A percentile compares a stretch with the other conserved stretches of the same genome.
Conservation (phyloP, 176 grass and related monocot species). For the Musa schizocarpa region DNA sequence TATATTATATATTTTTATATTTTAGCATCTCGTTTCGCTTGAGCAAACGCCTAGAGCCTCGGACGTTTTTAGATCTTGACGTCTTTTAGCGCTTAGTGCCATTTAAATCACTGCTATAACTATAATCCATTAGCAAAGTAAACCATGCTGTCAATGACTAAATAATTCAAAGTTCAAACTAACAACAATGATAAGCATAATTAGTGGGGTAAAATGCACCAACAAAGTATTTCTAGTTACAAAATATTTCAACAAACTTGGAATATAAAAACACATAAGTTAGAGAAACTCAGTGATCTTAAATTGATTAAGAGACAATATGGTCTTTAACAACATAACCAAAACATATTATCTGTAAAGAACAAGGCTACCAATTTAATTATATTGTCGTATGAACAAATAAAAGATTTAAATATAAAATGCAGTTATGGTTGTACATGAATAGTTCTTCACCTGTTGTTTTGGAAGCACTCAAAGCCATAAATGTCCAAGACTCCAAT, state of each 20-base stretch:
- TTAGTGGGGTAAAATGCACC: not conserved
- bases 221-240: not conserved
- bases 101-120: no score
- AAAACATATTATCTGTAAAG: not conserved
- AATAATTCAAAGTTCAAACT: not conserved
- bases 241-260: not conserved
- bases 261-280: not conserved
- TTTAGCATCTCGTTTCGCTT: no score
- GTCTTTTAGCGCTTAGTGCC: no score
- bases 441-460: slow-evolving; percentile 53
- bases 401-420: not conserved
- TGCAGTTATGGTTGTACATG: slow-evolving; percentile 3
- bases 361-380: not conserved
- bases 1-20: no score
- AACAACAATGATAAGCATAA: not conserved
- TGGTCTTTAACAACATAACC: not conserved
- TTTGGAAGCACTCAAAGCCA: slow-evolving; percentile 95
- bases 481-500: slow-evolving; percentile 99
- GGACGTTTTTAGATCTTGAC: no score
- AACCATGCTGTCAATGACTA: not conserved
- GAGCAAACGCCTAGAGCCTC: no score
- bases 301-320: not conserved
- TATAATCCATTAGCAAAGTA: not conserved
- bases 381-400: no score
- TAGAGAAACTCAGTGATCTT: not conserved